Evolutionary conservation across 2,329 filamentous ascomycete genomes (phyloP).

Genomic region (Magnaporthiopsis incrustans): DNA sequence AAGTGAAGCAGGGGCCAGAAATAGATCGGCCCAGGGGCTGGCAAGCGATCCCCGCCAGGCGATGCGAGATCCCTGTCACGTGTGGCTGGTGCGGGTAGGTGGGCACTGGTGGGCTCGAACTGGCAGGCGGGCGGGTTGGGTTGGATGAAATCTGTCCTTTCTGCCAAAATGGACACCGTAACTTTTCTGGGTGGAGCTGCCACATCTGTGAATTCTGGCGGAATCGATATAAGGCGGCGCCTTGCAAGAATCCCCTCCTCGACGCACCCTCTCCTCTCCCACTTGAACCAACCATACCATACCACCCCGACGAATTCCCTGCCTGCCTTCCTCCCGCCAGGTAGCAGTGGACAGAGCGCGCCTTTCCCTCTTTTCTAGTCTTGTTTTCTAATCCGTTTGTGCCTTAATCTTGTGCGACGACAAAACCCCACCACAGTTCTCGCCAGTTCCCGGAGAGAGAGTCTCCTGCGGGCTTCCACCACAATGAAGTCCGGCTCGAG

Average conservation of each 20-base stretch:
- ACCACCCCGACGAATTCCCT: neutral
- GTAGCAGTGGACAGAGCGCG: neutral
- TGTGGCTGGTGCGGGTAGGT: slow-evolving; percentile 15
- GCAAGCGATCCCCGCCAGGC: slow-evolving; percentile 21
- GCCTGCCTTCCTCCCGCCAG: neutral
- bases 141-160: slow-evolving; percentile 42
- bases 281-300: neutral
- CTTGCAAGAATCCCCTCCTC: neutral
- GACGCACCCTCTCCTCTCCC: neutral
- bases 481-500: slow-evolving; percentile 15
- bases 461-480: slow-evolving; percentile 1
- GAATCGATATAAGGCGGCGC: slow-evolving; percentile 2
- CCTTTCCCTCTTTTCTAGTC: neutral
- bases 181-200: slow-evolving; percentile 23
- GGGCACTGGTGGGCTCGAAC: neutral
- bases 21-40: slow-evolving; percentile 12
- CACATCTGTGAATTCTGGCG: neutral
- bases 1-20: neutral
- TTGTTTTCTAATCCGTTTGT: neutral
- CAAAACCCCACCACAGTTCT: neutral
- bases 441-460: neutral
- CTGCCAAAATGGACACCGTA: slow-evolving; percentile 34
- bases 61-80: slow-evolving; percentile 23
- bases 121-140: slow-evolving; percentile 7
- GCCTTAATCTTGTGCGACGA: neutral